Percentiles rank a stretch among this genome's conserved stretches.
phyloP scores from a whole-genome alignment of 2,329 filamentous ascomycete genomes.

The Penicillium sumatraense region DNA sequence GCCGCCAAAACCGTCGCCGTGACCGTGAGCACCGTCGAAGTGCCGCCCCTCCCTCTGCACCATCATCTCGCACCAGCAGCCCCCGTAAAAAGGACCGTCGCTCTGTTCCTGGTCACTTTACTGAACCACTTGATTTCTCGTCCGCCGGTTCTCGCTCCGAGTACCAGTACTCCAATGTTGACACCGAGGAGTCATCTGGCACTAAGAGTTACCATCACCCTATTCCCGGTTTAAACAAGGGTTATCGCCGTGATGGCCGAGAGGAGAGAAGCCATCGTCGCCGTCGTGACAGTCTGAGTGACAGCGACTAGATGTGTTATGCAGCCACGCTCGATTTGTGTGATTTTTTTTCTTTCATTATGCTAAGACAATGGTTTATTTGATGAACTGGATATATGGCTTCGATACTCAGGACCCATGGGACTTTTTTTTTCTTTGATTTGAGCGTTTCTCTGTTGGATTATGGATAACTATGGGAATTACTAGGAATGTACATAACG shows the following conservation, averaged over 20 bases:
- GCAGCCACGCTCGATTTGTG: background rate
- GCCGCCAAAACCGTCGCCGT: conserved; percentile 38
- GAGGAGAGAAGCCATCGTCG: conserved; percentile 32
- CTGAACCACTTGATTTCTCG: conserved; percentile 50
- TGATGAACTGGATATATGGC: conserved; percentile 5
- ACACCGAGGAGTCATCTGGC: conserved; percentile 47
- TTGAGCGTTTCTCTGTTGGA: conserved; percentile 5
- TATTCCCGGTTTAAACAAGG: conserved; percentile 58
- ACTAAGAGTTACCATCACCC: conserved; percentile 62
- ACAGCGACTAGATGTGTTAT: conserved; percentile 47
- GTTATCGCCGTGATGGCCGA: conserved; percentile 44
- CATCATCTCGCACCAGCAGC: conserved; percentile 40
- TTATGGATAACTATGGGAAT: conserved; percentile 11
- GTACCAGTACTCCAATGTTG: conserved; percentile 48
- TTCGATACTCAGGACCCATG: background rate
- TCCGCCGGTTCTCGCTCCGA: conserved; percentile 42
- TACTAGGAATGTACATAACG: conserved; percentile 20
- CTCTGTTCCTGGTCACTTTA: conserved; percentile 46
- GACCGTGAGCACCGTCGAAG: conserved; percentile 33
- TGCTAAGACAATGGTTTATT: background rate
- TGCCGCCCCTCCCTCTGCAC: conserved; percentile 26
- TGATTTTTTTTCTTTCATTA: background rate
- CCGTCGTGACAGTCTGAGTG: conserved; percentile 58
- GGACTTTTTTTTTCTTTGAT: conserved; percentile 5
- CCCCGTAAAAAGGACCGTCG: conserved; percentile 42